Percentiles rank a stretch among this genome's conserved stretches.
phyloP scores from a whole-genome alignment of 805 yeast species.

The Spathaspora sp. region DNA sequence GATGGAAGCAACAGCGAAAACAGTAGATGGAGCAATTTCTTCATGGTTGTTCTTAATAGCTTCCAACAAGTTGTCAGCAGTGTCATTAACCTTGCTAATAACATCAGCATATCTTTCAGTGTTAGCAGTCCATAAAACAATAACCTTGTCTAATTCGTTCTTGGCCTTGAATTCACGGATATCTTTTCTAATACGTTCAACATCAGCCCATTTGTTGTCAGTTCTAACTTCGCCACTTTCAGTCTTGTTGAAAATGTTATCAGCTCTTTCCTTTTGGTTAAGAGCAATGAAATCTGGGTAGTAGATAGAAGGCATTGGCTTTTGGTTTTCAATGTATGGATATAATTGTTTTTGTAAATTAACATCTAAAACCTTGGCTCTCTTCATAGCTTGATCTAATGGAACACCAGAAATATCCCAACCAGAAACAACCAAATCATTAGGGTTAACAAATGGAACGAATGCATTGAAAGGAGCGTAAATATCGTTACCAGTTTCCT shows the following conservation, averaged over 20 bases:
- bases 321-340: slow-evolving; percentile 55
- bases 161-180: slow-evolving; percentile 70
- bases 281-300: slow-evolving; percentile 97
- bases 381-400: slow-evolving; percentile 73
- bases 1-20: slow-evolving; percentile 90
- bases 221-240: slow-evolving; percentile 46
- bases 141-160: slow-evolving; percentile 78
- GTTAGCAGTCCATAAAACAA: slow-evolving; percentile 95
- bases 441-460: slow-evolving; percentile 86
- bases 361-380: slow-evolving; percentile 83
- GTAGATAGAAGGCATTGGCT: slow-evolving; percentile 81
- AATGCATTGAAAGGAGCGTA: slow-evolving; percentile 89
- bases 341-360: slow-evolving; percentile 76
- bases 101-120: slow-evolving; percentile 89
- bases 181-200: slow-evolving; percentile 80
- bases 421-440: slow-evolving; percentile 85
- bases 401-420: slow-evolving; percentile 86
- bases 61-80: slow-evolving; percentile 71
- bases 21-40: slow-evolving; percentile 89
- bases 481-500: slow-evolving; percentile 68
- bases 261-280: slow-evolving; percentile 88
- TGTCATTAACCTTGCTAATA: slow-evolving; percentile 78
- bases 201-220: slow-evolving; percentile 81
- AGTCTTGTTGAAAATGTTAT: slow-evolving; percentile 69
- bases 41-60: slow-evolving; percentile 75